Evolutionary conservation across 208 protist species (phyloP).

Genomic region (Wallacemonas sp.): DNA sequence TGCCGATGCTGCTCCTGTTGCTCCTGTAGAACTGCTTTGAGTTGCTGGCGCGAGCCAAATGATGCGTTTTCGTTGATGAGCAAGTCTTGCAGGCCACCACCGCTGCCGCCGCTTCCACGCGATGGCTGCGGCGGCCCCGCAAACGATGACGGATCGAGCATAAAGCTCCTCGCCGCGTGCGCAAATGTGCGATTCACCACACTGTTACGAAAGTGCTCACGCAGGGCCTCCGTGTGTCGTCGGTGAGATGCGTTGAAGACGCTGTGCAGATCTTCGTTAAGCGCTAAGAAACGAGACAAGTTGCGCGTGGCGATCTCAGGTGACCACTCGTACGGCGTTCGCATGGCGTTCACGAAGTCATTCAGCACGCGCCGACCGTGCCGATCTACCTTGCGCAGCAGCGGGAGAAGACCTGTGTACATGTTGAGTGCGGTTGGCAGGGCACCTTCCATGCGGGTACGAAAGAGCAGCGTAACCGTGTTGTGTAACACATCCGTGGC

Average conservation of each 20-base stretch:
- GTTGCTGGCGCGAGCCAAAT: neutral
- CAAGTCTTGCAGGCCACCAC: neutral
- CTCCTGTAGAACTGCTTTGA: neutral
- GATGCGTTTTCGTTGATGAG: slow-evolving; percentile 2
- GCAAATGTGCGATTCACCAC: slow-evolving; percentile 36
- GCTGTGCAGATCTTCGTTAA: slow-evolving; percentile 32
- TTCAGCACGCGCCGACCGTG: slow-evolving; percentile 32
- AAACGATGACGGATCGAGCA: slow-evolving; percentile 12
- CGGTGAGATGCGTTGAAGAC: slow-evolving; percentile 32
- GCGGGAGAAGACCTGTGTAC: slow-evolving; percentile 13
- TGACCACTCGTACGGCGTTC: slow-evolving; percentile 35
- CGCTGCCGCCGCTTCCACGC: neutral
- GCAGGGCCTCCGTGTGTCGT: slow-evolving; percentile 36
- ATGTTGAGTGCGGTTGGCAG: slow-evolving; percentile 12
- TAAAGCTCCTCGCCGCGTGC: neutral
- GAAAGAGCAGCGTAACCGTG: slow-evolving; percentile 22
- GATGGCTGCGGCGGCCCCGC: neutral
- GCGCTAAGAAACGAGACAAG: slow-evolving; percentile 35
- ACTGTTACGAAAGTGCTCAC: slow-evolving; percentile 20
- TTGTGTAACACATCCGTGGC: slow-evolving; percentile 45
- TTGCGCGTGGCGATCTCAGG: slow-evolving; percentile 24
- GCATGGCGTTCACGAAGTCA: slow-evolving; percentile 53
- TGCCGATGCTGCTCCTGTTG: neutral
- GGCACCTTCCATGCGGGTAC: slow-evolving; percentile 12
- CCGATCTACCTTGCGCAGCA: slow-evolving; percentile 36